Percentiles rank a stretch among this genome's conserved stretches.
Evolutionary conservation across 345 rosid genomes (phyloP).

Genomic region (Erysimum cheiranthoides): DNA sequence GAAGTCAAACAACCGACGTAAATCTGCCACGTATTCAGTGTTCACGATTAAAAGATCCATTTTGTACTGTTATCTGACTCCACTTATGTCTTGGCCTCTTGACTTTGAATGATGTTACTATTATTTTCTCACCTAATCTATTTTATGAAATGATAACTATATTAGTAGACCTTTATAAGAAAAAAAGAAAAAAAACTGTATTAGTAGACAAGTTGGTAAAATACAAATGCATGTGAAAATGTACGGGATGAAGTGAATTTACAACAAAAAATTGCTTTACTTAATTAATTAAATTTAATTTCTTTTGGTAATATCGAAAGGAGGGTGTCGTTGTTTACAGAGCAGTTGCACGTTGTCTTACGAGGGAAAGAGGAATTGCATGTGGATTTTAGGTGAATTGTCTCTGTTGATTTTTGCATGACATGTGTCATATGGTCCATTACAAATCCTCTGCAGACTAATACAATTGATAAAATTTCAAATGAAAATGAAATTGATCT

Average conservation of each 20-base stretch:
- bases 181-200: no score
- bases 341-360: slow-evolving; percentile 39
- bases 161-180: neutral
- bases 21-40: slow-evolving; percentile 25
- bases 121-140: neutral
- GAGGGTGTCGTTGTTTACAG: slow-evolving; percentile 20
- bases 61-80: neutral
- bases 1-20: neutral
- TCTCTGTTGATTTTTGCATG: slow-evolving; percentile 17
- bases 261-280: neutral
- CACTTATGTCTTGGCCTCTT: slow-evolving; percentile 7
- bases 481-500: neutral
- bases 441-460: neutral
- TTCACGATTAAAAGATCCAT: neutral
- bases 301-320: slow-evolving; percentile 24
- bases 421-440: neutral
- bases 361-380: slow-evolving; percentile 35
- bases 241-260: slow-evolving; percentile 16
- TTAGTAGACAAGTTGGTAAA: slow-evolving; percentile 11
- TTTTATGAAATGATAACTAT: neutral
- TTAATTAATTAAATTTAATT: neutral
- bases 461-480: neutral
- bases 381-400: slow-evolving; percentile 43
- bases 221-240: slow-evolving; percentile 37
- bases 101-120: neutral